phyloP scores from a whole-genome alignment of 148 eudicot genomes.

The Vaccinium macrocarpon region DNA sequence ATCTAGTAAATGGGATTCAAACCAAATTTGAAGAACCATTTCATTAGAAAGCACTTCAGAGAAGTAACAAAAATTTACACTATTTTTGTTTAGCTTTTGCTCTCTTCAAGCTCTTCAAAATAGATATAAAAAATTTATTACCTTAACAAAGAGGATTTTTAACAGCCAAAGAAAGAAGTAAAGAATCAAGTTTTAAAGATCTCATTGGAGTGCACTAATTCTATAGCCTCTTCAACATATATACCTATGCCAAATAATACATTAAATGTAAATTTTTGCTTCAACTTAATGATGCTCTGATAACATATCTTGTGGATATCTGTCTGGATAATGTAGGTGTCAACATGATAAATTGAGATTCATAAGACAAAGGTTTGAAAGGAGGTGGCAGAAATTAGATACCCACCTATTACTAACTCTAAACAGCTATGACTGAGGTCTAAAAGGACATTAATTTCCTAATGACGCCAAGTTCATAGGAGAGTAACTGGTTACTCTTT shows the following conservation, averaged over 20 bases:
- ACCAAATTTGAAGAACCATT: not conserved
- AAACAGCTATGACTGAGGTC: not conserved
- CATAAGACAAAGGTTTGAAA: not conserved
- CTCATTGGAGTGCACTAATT: not conserved
- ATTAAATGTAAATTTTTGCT: too few relatives aligned
- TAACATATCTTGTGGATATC: not conserved
- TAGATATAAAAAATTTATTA: too few relatives aligned
- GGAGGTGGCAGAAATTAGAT: not conserved
- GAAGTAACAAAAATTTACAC: not conserved
- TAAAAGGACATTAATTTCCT: not conserved
- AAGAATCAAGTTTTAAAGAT: too few relatives aligned
- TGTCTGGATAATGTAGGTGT: not conserved
- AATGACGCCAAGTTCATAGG: not conserved
- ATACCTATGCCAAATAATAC: too few relatives aligned
- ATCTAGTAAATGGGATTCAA: not conserved
- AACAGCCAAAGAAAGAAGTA: not conserved
- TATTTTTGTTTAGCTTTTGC: not conserved
- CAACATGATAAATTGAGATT: too few relatives aligned
- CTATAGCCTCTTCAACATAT: not conserved
- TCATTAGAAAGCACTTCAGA: not conserved
- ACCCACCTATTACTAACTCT: not conserved
- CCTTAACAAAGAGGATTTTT: not conserved
- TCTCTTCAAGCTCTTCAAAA: not conserved
- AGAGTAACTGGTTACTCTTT: not conserved
- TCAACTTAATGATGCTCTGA: not conserved